Evolutionary conservation across 495 filamentous ascomycete species (phyloP), one percentile per base, ranked within the genome.

Genomic region (Jackrogersella minutella): DNA sequence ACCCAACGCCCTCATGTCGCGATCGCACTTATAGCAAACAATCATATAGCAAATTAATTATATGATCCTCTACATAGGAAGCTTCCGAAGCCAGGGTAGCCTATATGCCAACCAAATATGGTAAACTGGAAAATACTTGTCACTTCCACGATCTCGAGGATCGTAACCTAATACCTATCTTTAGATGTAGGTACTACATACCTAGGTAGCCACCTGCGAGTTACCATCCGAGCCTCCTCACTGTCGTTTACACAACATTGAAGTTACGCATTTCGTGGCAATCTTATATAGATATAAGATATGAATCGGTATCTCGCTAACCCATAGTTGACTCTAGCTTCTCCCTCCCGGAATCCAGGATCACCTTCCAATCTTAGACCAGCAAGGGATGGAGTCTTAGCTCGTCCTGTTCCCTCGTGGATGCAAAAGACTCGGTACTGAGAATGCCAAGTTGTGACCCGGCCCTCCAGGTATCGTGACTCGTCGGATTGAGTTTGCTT

Each of bases 1-100:
- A 21, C 34, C 22, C 53, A 43, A 59, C 49, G 34, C 40, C 31
- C 24, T 44, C 49, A 50, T 63, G 44, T 34, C 41, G 34, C 59
- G 40, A 59, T 54, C 14, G 7, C 10, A n/a, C n/a, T n/a, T n/a
- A 40, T 30, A 59, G 41, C 58, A 68, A 58, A 68, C 65, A 59
- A 19, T 26, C n/a, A n/a, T 31, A 24, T 30, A 34, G 30, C 65
- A 49, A 68, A 47, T 59, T n/a, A 49, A 58, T 58, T 54, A 37
- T 63, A 41, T 41, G 26, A 63, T 55, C 47, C 26, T 47, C 46
- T 43, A 13, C 33, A 24, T 11, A n/a, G n/a, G n/a, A n/a, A n/a
- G n/a, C n/a, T 17, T 2, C 37, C 39, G 6, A 24, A 6, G 16
- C 19, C 7, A 14, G 30, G 8, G 17, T 5, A 52, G 6, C 37